These are phyloP conservation scores for Smittium culicis DNA, from an alignment of 371 early-diverging fungal species.

Conservation along the genomic window DNA sequence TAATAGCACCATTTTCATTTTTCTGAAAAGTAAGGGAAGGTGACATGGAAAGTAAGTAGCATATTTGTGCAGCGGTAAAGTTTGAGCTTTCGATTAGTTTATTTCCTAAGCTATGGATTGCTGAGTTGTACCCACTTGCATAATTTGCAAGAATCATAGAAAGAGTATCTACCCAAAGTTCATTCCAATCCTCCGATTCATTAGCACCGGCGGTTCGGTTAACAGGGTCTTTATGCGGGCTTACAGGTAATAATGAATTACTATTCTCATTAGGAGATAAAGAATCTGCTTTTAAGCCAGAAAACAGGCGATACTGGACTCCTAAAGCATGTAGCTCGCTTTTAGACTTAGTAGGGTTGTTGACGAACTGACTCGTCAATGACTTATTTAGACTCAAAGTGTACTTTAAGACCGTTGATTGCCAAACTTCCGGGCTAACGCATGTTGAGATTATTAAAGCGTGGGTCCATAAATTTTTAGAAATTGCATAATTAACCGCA, in stretches of 20 bases:
- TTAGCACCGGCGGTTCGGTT: background rate
- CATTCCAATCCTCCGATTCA: background rate
- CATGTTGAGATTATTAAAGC: conserved; percentile 80
- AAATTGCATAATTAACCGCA: conserved; percentile 58
- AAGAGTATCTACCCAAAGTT: conserved; percentile 28
- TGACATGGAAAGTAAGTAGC: conserved; percentile 37
- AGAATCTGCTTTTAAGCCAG: conserved; percentile 20
- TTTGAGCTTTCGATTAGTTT: conserved; percentile 42
- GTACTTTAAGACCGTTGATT: conserved; percentile 58
- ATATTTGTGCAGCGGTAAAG: conserved; percentile 67
- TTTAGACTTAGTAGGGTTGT: conserved; percentile 13
- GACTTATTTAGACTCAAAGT: conserved; percentile 25
- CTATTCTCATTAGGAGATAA: conserved; percentile 10
- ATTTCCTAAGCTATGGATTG: conserved; percentile 66
- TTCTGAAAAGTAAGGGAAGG: conserved; percentile 13
- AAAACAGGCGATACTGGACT: conserved; percentile 26
- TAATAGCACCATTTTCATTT: conserved; percentile 17
- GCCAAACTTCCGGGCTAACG: conserved; percentile 66
- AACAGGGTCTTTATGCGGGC: background rate
- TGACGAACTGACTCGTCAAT: background rate
- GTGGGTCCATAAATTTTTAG: conserved; percentile 69
- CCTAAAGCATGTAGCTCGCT: conserved; percentile 16
- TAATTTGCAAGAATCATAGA: conserved; percentile 71
- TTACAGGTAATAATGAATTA: background rate
- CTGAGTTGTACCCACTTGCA: conserved; percentile 54